Evolutionary conservation across 352 stramenopile species (phyloP).

Genomic region (Phytopythium vexans): DNA sequence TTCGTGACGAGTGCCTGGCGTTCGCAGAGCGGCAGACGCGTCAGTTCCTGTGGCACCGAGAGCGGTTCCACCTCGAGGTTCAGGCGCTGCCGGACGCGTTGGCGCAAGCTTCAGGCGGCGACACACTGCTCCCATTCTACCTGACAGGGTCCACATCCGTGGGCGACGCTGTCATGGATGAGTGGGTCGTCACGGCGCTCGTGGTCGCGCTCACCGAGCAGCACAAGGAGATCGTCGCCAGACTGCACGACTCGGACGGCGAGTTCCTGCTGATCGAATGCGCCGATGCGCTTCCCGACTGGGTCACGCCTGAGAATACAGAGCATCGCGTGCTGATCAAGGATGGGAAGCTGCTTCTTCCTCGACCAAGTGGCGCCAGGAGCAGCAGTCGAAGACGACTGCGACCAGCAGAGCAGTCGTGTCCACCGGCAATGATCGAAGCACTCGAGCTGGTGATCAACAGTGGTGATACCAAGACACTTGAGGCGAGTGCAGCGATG

Average conservation of each 20-base stretch:
- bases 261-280: slow-evolving; percentile 80
- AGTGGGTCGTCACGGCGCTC: slow-evolving; percentile 58
- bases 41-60: slow-evolving; percentile 53
- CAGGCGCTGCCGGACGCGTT: neutral
- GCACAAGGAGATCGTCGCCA: slow-evolving; percentile 29
- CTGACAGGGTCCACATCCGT: slow-evolving; percentile 35
- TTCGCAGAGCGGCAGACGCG: slow-evolving; percentile 31
- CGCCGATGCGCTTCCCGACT: slow-evolving; percentile 60
- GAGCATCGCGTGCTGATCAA: slow-evolving; percentile 45
- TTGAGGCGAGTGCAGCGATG: slow-evolving; percentile 29
- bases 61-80: slow-evolving; percentile 40
- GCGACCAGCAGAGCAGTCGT: neutral
- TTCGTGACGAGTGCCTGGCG: slow-evolving; percentile 15
- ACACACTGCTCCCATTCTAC: slow-evolving; percentile 22
- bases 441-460: neutral
- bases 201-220: slow-evolving; percentile 39
- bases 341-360: slow-evolving; percentile 28
- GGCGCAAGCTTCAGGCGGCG: neutral
- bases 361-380: slow-evolving; percentile 1
- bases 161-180: slow-evolving; percentile 65
- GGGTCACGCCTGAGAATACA: slow-evolving; percentile 59
- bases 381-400: slow-evolving; percentile 8
- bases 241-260: slow-evolving; percentile 50
- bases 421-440: neutral
- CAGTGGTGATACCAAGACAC: neutral